Conservation (phyloP, 345 rosid species). For the Linum lewisii region DNA sequence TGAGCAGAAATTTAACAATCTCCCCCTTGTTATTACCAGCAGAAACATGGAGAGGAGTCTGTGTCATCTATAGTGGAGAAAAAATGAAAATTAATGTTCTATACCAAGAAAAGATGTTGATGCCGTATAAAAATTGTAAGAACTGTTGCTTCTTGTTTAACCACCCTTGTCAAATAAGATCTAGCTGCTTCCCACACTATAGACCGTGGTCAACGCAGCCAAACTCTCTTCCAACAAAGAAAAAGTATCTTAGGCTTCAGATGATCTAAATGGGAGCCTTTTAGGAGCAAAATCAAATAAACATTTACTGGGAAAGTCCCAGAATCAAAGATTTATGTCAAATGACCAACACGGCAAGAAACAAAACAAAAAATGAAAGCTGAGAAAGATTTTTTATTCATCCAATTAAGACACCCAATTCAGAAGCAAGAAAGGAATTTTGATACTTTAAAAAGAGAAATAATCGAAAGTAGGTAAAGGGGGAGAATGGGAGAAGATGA, state of each 20-base stretch:
- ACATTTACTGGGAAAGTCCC: not conserved
- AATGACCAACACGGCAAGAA: not conserved
- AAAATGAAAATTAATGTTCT: not conserved
- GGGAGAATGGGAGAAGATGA: not conserved
- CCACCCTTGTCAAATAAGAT: not conserved
- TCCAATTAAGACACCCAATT: not conserved
- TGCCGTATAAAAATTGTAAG: too few species aligned
- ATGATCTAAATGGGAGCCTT: not conserved
- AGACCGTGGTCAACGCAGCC: not conserved
- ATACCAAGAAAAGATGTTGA: too few species aligned
- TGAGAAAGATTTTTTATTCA: not conserved
- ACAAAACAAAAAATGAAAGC: constrained; percentile 4
- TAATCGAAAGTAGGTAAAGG: not conserved
- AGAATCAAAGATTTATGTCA: not conserved
- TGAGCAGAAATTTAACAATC: constrained; percentile 61
- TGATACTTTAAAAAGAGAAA: not conserved
- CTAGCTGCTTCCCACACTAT: not conserved
- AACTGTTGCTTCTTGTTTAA: not conserved
- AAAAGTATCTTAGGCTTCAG: not conserved
- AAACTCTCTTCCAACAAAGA: not conserved
- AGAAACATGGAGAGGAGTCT: constrained; percentile 92
- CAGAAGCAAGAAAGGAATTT: not conserved
- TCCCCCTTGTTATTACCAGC: constrained; percentile 74
- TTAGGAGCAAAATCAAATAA: not conserved
- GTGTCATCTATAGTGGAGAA: constrained; percentile 68